Base-by-base conservation (phyloP, 139 green algal genomes). In the Coelastrella sp. region DNA sequence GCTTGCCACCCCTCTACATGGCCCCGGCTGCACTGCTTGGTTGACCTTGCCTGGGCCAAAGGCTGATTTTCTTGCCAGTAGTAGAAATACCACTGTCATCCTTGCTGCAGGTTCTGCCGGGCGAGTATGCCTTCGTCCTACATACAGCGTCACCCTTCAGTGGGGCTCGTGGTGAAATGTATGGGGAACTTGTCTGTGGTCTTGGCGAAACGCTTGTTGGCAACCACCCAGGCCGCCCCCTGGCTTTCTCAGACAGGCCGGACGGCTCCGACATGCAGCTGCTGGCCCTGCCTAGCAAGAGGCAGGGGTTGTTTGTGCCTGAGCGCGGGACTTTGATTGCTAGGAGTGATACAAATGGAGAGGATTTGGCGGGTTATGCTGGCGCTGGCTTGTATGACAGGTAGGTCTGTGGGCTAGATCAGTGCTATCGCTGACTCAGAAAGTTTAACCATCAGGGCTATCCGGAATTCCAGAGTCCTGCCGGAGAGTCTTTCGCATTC, bases 291-390 rank as follows among this genome's bases (percentile, higher is more conserved):
- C 97, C 97, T 23, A 92, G 92, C 93, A 98, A 98, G 93, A 93
- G 95, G 23, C 19, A 93, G 20, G 95, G 91, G 16, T 88, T 96
- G 79, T 93, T 88, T 88, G 93, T 91, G 0, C 83, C 92, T 14
- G 75, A 61, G 20, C 80, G 61, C 54, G 79, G 78, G 65, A 76
- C 76, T 19, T 86, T 94, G 10, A 96, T 96, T 80, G 92, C 92
- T 19, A 92, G 94, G 58, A 98, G 95, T 47, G 98, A 99, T 92
- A 98, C 96, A 32, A 99, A 99, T 89, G 98, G 96, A 10, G 97
- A 99, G 91, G 97, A 99, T 88, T 93, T 99, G 81, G 96, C 97
- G 83, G 93, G 93, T 56, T 98, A 98, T 90, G 97, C 97, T 3
- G 97, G 96, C 2, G 97, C 97, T 22, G 96, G 96, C 2, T 90